phyloP scores from a whole-genome alignment of 2,329 filamentous ascomycete species.

The Pseudocercospora cruenta region DNA sequence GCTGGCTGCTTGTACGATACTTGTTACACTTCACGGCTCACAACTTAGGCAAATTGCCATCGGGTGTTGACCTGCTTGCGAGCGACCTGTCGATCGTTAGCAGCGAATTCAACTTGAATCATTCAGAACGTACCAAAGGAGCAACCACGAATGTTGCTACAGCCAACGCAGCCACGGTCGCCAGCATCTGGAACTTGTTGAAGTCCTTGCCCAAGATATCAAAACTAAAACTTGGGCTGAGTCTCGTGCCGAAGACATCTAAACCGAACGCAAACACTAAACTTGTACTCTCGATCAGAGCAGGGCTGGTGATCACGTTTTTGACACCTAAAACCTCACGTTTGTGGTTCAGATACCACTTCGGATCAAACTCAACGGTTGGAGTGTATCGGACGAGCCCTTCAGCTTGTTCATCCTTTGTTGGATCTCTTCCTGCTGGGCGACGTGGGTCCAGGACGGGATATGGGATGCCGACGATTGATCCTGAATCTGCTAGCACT shows the following conservation, averaged over 20 bases:
- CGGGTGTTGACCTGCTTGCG: conserved; percentile 70
- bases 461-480: conserved; percentile 79
- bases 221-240: conserved; percentile 86
- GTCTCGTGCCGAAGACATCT: conserved; percentile 84
- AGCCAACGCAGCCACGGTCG: conserved; percentile 79
- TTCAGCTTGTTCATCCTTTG: conserved; percentile 77
- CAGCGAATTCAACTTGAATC: conserved; percentile 2
- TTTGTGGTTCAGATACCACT: conserved; percentile 77
- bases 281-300: conserved; percentile 87
- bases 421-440: conserved; percentile 82
- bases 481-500: conserved; percentile 71
- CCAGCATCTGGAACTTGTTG: conserved; percentile 82
- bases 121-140: conserved; percentile 71
- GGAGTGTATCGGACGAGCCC: conserved; percentile 78
- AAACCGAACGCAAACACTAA: conserved; percentile 85
- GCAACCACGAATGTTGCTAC: conserved; percentile 76
- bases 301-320: conserved; percentile 73
- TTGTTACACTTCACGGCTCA: not conserved
- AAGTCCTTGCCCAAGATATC: conserved; percentile 93
- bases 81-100: conserved; percentile 46
- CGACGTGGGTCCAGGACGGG: conserved; percentile 81
- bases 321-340: conserved; percentile 78
- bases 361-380: conserved; percentile 79
- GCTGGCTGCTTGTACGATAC: not conserved
- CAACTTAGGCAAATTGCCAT: conserved; percentile 55